Percentiles rank a stretch among this genome's conserved stretches.
Conservation (phyloP, 2,329 filamentous ascomycete genomes). For the Penicillium rolfsii region DNA sequence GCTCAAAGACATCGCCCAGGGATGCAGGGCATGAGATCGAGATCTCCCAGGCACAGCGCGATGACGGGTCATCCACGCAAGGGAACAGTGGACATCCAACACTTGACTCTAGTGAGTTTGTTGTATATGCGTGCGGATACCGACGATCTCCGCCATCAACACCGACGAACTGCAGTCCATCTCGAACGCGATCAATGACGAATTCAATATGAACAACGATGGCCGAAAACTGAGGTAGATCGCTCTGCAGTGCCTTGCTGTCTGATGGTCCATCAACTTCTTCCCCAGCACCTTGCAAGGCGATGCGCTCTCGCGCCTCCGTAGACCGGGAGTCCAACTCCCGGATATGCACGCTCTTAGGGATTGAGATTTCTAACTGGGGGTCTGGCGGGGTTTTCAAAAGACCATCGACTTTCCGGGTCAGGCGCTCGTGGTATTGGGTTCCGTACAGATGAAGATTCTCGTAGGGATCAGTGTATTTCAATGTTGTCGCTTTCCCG, state of each 20-base stretch:
- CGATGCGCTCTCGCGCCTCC: constrained; percentile 51
- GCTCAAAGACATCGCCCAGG: constrained; percentile 71
- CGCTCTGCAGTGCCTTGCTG: constrained; percentile 42
- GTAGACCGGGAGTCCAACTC: constrained; percentile 60
- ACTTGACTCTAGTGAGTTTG: constrained; percentile 76
- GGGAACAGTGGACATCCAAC: constrained; percentile 87
- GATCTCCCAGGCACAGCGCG: constrained; percentile 83
- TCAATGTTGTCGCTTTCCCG: constrained; percentile 44
- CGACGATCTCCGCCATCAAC: constrained; percentile 76
- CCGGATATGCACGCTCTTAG: constrained; percentile 64
- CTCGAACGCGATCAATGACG: constrained; percentile 71
- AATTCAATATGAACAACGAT: constrained; percentile 75
- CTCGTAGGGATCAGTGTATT: constrained; percentile 49
- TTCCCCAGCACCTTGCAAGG: constrained; percentile 45
- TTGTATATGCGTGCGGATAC: constrained; percentile 91
- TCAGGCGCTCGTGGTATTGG: constrained; percentile 76
- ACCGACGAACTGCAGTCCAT: constrained; percentile 90
- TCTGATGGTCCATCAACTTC: constrained; percentile 43
- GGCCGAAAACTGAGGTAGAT: constrained; percentile 58
- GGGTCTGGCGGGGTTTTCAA: constrained; percentile 56
- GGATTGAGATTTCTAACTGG: constrained; percentile 63
- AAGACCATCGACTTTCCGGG: constrained; percentile 66
- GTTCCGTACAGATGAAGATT: constrained; percentile 60
- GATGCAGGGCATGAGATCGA: constrained; percentile 85
- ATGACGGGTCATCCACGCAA: constrained; percentile 82